A percentile compares a stretch with the other conserved stretches of the same genome.
These are phyloP conservation scores for Cladosporium halotolerans DNA, from an alignment of 2,329 filamentous ascomycete species.

Conservation along the genomic window DNA sequence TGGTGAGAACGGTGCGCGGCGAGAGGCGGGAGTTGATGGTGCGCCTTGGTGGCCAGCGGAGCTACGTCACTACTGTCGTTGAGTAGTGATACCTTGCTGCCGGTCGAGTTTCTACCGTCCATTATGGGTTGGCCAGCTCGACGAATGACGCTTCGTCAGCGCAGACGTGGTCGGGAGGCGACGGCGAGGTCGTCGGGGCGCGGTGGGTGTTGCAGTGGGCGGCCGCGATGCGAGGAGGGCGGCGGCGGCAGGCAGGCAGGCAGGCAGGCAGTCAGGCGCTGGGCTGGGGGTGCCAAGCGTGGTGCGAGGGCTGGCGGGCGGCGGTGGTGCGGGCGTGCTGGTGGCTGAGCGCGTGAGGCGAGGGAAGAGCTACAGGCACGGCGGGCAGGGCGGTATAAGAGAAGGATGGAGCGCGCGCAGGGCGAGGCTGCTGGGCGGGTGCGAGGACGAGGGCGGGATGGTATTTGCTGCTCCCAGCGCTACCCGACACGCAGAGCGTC, in stretches of 20 bases:
- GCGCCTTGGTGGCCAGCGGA: conserved; percentile 15
- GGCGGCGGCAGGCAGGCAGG: neutral
- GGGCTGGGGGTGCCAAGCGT: neutral
- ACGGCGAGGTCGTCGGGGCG: neutral
- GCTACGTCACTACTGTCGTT: conserved; percentile 37
- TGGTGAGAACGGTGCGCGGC: conserved; percentile 10
- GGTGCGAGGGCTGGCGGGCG: neutral
- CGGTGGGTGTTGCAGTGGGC: neutral
- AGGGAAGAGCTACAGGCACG: neutral
- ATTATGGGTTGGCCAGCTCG: conserved; percentile 34
- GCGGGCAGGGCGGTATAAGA: neutral
- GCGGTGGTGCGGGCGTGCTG: neutral
- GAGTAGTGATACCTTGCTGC: conserved; percentile 46
- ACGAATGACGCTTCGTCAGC: conserved; percentile 11
- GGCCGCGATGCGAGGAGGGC: neutral
- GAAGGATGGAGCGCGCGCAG: neutral
- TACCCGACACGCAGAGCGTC: conserved; percentile 6
- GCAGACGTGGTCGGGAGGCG: neutral
- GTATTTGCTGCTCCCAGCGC: conserved; percentile 9
- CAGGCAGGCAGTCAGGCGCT: neutral
- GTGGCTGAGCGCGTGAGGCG: conserved; percentile 4
- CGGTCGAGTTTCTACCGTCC: conserved; percentile 47
- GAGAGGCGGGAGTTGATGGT: conserved; percentile 13
- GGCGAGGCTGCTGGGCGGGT: conserved; percentile 6
- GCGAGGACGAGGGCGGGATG: conserved; percentile 1